Conservation (phyloP, 345 rosid species). For the Gossypium turneri region DNA sequence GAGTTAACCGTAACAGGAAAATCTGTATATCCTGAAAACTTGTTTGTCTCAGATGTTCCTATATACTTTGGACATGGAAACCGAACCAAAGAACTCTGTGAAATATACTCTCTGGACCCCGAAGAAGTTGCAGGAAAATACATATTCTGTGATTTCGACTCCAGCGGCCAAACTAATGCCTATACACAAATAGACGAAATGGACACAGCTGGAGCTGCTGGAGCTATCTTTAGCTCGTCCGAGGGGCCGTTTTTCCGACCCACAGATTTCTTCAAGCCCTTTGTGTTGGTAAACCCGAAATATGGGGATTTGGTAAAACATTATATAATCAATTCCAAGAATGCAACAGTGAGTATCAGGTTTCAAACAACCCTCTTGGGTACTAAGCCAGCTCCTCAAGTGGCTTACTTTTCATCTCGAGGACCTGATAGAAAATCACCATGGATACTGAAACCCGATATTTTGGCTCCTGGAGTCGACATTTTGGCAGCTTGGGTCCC, state of each 20-base stretch:
- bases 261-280: slow-evolving; percentile 8
- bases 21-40: background rate
- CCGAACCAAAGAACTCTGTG: slow-evolving; percentile 1
- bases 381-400: slow-evolving; percentile 38
- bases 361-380: slow-evolving; percentile 31
- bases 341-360: slow-evolving; percentile 26
- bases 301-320: background rate
- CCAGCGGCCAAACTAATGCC: background rate
- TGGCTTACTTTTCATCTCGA: slow-evolving; percentile 36
- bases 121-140: background rate
- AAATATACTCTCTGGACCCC: background rate
- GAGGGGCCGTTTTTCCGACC: slow-evolving; percentile 15
- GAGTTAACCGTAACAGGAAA: background rate
- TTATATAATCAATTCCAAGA: background rate
- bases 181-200: background rate
- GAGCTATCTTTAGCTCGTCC: slow-evolving; percentile 34
- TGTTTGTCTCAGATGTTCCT: background rate
- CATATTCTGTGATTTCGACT: slow-evolving; percentile 3
- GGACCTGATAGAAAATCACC: slow-evolving; percentile 42
- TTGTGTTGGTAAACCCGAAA: background rate
- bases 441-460: slow-evolving; percentile 46
- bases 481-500: slow-evolving; percentile 47
- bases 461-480: slow-evolving; percentile 42
- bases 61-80: slow-evolving; percentile 2
- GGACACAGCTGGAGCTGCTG: slow-evolving; percentile 28